Evolutionary conservation across 2,329 filamentous ascomycete species (phyloP).

Genomic region (Colletotrichum tropicicola): DNA sequence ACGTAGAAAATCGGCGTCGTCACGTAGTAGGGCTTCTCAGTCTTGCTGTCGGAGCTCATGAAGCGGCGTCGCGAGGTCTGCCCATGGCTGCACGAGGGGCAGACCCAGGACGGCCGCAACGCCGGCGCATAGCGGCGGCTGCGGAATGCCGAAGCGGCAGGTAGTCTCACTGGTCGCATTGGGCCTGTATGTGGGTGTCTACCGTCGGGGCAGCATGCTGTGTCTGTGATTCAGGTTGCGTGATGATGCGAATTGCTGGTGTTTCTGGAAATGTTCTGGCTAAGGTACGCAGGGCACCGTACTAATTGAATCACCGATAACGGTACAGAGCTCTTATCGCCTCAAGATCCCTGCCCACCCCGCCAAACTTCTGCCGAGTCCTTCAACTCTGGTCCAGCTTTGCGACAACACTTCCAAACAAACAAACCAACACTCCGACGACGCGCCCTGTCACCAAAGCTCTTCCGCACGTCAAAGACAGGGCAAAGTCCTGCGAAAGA

Average conservation of each 20-base stretch:
- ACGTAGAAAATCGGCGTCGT: constrained; percentile 99
- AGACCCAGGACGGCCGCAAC: constrained; percentile 36
- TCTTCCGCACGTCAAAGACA: not conserved
- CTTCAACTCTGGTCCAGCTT: not conserved
- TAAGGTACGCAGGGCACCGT: not conserved
- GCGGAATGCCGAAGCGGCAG: constrained; percentile 6
- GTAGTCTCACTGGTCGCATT: constrained; percentile 22
- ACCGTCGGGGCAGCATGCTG: not conserved
- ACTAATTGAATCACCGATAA: not conserved
- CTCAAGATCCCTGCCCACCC: constrained; percentile 2
- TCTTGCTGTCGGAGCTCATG: constrained; percentile 30
- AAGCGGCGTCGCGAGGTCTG: constrained; percentile 35
- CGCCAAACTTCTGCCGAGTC: constrained; percentile 14
- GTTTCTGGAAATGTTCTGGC: not conserved
- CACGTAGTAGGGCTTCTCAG: constrained; percentile 86
- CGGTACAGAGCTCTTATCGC: constrained; percentile 27
- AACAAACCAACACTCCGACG: not conserved
- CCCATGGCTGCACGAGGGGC: constrained; percentile 38
- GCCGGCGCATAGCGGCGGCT: not conserved
- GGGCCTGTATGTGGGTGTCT: not conserved
- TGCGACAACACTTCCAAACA: constrained; percentile 7
- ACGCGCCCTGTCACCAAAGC: not conserved
- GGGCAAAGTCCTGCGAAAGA: not conserved
- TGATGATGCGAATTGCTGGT: too few relatives aligned
- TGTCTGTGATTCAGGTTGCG: not conserved